Base-by-base conservation (phyloP, 2,329 filamentous ascomycete species). In the Colletotrichum paranaense region DNA sequence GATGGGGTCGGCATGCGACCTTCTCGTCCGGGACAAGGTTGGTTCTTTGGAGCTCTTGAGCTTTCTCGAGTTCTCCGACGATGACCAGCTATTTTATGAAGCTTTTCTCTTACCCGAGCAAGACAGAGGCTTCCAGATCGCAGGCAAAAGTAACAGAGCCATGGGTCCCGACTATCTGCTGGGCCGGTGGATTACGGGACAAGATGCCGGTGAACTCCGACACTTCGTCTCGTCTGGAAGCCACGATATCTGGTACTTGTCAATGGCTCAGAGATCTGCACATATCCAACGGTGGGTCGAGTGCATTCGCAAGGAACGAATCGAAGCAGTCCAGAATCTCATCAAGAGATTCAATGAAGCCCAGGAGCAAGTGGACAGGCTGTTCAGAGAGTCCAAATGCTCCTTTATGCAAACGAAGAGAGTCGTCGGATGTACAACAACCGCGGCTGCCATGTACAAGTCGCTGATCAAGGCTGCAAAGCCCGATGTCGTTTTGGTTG, bases 381-480 rank as follows among this genome's bases (percentile, higher is more conserved):
- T 91, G 0, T 85, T 85, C 24, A 82, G 80, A 6, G 83, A 88
- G 57, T 81, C 76, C 3, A 83, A 86, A 24, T 80, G 82, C 0
- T 68, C 78, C 0, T 82, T 87, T 0, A 83, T 94, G 2, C 80
- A 81, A n/a, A 78, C 76, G 0, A 92, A 90, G 76, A 84, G 87
- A 1, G 86, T 95, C 14, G 91, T 95, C 56, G 92, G 87, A 0
- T 94, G 91, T 75, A 95, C 93, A 0, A 95, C 93, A 0, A 95
- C 91, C 0, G 92, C 85, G 0, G 92, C 92, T 0, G 91, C 93
- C 0, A 94, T 86, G 80, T 88, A 92, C 63, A 81, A 85, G 0
- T 80, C 86, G 0, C 83, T 88, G 1, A 85, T 95, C 9, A 85
- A 85, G 5, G 82, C 85, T 0, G 88, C 88, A 0, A 79, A 82